These are phyloP conservation scores for Acer saccharum DNA, from an alignment of 345 rosid genomes.

Conservation along the genomic window DNA sequence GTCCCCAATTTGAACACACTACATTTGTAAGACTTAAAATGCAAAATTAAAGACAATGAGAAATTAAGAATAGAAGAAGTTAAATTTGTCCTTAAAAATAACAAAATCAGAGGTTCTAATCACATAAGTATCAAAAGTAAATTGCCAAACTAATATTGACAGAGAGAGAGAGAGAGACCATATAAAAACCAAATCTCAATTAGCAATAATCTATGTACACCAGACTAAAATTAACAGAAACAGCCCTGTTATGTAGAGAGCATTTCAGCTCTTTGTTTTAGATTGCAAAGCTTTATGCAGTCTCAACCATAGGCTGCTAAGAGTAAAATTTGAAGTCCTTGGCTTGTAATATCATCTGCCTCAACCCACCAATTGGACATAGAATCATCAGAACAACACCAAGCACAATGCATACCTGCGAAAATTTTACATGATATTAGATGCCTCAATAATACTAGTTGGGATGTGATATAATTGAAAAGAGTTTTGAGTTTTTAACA, in stretches of 20 bases:
- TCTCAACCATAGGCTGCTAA: slow-evolving; percentile 13
- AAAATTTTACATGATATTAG: background rate
- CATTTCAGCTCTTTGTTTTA: background rate
- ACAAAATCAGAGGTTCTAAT: too few species aligned
- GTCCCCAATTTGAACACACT: too few species aligned
- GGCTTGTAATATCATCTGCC: slow-evolving; percentile 43
- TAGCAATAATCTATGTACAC: too few species aligned
- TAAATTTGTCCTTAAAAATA: too few species aligned
- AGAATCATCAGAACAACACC: slow-evolving; percentile 46
- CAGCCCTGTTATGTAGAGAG: background rate
- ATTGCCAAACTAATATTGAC: too few species aligned
- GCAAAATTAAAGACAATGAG: too few species aligned
- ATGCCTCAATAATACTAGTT: background rate
- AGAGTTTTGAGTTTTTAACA: background rate
- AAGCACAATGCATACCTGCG: slow-evolving; percentile 45
- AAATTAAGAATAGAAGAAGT: too few species aligned
- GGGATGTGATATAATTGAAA: background rate
- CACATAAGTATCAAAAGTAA: too few species aligned
- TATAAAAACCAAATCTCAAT: too few species aligned
- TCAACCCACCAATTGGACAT: slow-evolving; percentile 52
- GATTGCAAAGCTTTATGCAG: background rate
- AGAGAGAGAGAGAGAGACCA: too few species aligned
- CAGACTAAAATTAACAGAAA: background rate
- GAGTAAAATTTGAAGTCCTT: slow-evolving; percentile 49
- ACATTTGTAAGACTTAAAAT: too few species aligned